Evolutionary conservation across 345 rosid species (phyloP).

Genomic region (Ceriops zippeliana): DNA sequence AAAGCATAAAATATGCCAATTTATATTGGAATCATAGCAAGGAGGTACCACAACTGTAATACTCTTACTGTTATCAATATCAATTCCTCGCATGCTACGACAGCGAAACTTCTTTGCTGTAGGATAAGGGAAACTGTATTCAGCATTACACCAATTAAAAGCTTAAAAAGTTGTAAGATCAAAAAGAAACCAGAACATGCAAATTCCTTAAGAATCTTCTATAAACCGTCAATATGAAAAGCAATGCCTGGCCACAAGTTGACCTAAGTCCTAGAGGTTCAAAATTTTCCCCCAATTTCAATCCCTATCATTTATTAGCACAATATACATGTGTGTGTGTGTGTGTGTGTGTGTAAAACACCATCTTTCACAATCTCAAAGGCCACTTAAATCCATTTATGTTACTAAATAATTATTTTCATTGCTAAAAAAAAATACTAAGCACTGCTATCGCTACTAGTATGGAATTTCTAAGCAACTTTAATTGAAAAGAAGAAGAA

Average conservation of each 20-base stretch:
- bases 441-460: too few relatives aligned
- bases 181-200: background rate
- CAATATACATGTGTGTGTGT: too few relatives aligned
- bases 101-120: constrained; percentile 80
- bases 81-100: constrained; percentile 74
- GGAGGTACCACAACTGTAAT: too few relatives aligned
- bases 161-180: background rate
- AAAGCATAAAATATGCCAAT: too few relatives aligned
- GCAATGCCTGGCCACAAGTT: background rate
- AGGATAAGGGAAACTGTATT: constrained; percentile 12
- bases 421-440: background rate
- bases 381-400: too few relatives aligned
- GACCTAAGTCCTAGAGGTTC: too few relatives aligned
- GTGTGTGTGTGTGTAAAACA: too few relatives aligned
- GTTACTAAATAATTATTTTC: background rate
- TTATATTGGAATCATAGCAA: too few relatives aligned
- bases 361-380: too few relatives aligned
- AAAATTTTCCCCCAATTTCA: too few relatives aligned
- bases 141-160: background rate
- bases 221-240: background rate
- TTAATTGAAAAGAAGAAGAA: background rate
- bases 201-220: background rate
- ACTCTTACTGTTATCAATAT: constrained; percentile 83
- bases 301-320: too few relatives aligned
- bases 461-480: background rate